These are phyloP conservation scores for Ustilago nuda DNA, from an alignment of 1,284 basidiomycete species.

Conservation along the genomic window DNA sequence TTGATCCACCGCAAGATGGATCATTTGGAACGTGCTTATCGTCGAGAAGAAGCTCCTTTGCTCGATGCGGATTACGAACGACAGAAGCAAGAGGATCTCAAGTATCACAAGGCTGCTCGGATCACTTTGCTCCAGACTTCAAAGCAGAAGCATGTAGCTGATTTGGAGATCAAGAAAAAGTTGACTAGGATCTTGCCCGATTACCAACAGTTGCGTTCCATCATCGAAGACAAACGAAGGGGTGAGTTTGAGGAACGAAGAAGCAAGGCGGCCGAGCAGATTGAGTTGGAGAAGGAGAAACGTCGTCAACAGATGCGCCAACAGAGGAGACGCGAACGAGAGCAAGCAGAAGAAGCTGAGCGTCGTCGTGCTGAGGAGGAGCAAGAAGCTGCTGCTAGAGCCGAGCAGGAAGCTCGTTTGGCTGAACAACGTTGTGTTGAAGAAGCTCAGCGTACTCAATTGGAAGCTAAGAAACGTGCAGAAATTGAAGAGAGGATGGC, in stretches of 20 bases:
- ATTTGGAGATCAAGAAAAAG: constrained; percentile 82
- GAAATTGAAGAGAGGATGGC: constrained; percentile 66
- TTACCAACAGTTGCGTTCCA: constrained; percentile 76
- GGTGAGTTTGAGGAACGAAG: constrained; percentile 79
- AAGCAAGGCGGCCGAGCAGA: constrained; percentile 77
- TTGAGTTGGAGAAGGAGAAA: constrained; percentile 87
- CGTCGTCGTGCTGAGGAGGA: constrained; percentile 56
- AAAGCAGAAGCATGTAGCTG: constrained; percentile 77
- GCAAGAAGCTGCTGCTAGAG: constrained; percentile 39
- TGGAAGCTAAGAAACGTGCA: constrained; percentile 66
- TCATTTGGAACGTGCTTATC: constrained; percentile 93
- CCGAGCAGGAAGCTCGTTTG: constrained; percentile 49
- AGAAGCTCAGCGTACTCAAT: constrained; percentile 60
- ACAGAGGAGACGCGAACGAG: constrained; percentile 45
- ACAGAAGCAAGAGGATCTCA: constrained; percentile 80
- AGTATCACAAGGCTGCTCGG: constrained; percentile 75
- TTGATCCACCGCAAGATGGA: constrained; percentile 91
- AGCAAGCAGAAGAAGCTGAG: constrained; percentile 63
- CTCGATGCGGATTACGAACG: constrained; percentile 86
- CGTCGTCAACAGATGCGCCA: constrained; percentile 69
- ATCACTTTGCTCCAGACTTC: constrained; percentile 73
- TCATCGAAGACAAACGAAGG: constrained; percentile 76
- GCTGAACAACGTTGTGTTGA: constrained; percentile 62
- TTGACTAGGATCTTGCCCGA: constrained; percentile 82
- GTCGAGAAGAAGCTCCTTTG: constrained; percentile 90